Evolutionary conservation across 257 asterid species (phyloP), one percentile per base, ranked within the genome.

Genomic region (Scutellaria baicalensis): DNA sequence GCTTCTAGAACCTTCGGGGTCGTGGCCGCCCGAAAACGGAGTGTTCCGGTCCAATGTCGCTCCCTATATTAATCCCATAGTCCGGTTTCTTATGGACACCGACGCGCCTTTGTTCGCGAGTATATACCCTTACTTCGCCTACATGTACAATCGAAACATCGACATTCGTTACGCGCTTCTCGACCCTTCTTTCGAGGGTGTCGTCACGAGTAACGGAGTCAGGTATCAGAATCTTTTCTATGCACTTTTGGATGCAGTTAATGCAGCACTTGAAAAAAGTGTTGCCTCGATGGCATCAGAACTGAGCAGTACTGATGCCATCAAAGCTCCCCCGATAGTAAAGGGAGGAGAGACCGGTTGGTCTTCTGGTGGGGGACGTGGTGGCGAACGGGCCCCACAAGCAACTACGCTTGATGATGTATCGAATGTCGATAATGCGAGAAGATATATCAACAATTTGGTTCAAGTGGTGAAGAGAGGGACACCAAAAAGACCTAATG

Each of bases 111-210:
- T 71, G 0, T 51, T 77, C 1, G 78, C 35, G 17, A 77, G 71
- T 10, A 20, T 77, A n/a, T 77, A 71, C 17, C 77, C 75, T 17
- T 71, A 71, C 44, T 66, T 77, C 13, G 45, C 71, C 8, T 59
- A 71, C 61, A 17, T 66, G 0, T 14, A 8, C 5, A 55, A 70
- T 2, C 6, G 4, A 3, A 6, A 47, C 0, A 57, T 70, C 2
- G 10, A 12, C 20, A 57, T 63, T 8, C 1, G 6, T 6, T 70
- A 13, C 42, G 73, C 80, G 3, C 66, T 76, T 10, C 55, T 70
- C 4, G 56, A 56, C 10, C 31, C 75, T 9, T 20, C 23, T 5
- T 49, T 6, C 11, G 14, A 11, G 16, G 27, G 66, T 12, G 3
- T 49, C 8, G 16, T 6, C 0, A 66, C 42, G n/a, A 58, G 42